Base-by-base conservation (phyloP, 2,329 filamentous ascomycete genomes). In the Ceratocystis cubensis region DNA sequence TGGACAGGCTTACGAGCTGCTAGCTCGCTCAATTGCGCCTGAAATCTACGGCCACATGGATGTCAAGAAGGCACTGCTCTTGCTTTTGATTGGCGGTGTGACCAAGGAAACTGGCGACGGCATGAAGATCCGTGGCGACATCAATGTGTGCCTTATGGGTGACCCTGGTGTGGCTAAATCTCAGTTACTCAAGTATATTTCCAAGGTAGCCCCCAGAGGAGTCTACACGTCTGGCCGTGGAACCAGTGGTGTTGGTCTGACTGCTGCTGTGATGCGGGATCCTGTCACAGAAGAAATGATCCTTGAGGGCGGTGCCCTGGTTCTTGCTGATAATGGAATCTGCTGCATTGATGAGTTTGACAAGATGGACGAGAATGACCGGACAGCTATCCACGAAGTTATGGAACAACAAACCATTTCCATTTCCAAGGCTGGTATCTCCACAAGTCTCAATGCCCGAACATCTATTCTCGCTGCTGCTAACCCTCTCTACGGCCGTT, bases 131-230 rank as follows among this genome's bases (percentile, higher is more conserved):
- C 91, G 94, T 82, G 94, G 94, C 72, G 94, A 99, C 74, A 96
- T 99, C 80, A 99, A 99, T 78, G 88, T 99, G 69, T 97, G 94
- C 75, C 79, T 99, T 73, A 99, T 99, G 94, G 94, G 94, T 82
- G 94, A 99, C 73, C 94, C 94, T 74, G 94, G 94, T 90, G 94
- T 99, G 74, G 94, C 94, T 78, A 99, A 99, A 79, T 99, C 94
- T 46, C 94, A 99, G 79, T 80, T 99, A 71, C 83, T 99, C 71
- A 97, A 96, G 78, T 99, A 99, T 76, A 97, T 99, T 74, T 91
- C 91, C 70, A 97, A 99, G 78, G 94, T 99, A 37, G 93, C 94
- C 1, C 94, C 94, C 69, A 89, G 94, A 69, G 92, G 91, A 72
- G 87, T 92, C 13, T 92, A 92, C 77, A 92, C 88, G 4, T 89